These are phyloP conservation scores for Oleoguttula mirabilis DNA, from an alignment of 495 filamentous ascomycete species.

Conservation along the genomic window DNA sequence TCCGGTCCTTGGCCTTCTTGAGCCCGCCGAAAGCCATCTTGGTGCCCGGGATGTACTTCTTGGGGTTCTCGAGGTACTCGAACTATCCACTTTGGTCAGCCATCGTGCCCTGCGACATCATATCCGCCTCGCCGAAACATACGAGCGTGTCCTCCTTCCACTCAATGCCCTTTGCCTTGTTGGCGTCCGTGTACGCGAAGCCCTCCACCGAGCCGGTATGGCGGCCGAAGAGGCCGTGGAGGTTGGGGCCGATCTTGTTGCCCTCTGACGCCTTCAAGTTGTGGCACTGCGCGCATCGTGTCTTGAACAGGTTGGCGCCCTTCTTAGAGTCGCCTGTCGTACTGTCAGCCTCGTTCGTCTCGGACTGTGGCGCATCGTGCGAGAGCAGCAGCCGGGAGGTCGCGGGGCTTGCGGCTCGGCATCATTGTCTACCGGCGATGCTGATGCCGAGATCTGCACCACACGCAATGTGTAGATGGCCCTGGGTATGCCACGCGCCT, in stretches of 20 bases:
- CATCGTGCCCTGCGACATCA: background rate
- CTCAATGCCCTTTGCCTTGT: constrained; percentile 86
- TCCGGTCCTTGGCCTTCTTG: constrained; percentile 99
- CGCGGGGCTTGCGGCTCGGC: no score
- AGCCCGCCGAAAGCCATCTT: constrained; percentile 99
- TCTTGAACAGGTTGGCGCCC: constrained; percentile 97
- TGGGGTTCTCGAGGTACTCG: constrained; percentile 82
- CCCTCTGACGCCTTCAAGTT: constrained; percentile 73
- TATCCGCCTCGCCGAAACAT: constrained; percentile 24
- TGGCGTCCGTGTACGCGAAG: constrained; percentile 97
- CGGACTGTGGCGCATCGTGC: no score
- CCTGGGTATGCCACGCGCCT: no score
- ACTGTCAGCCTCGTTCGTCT: no score
- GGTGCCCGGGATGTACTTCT: constrained; percentile 96
- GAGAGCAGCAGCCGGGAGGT: no score
- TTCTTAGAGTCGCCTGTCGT: constrained; percentile 89
- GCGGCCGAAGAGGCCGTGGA: constrained; percentile 95
- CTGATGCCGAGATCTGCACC: no score
- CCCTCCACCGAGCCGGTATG: constrained; percentile 83
- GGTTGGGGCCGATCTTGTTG: constrained; percentile 96
- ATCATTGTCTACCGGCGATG: no score
- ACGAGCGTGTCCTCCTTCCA: constrained; percentile 87
- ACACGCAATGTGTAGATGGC: no score
- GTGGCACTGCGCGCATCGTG: constrained; percentile 97
- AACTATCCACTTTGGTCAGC: constrained; percentile 40